Evolutionary conservation across 148 eudicot species (phyloP).

Genomic region (Silene conica): DNA sequence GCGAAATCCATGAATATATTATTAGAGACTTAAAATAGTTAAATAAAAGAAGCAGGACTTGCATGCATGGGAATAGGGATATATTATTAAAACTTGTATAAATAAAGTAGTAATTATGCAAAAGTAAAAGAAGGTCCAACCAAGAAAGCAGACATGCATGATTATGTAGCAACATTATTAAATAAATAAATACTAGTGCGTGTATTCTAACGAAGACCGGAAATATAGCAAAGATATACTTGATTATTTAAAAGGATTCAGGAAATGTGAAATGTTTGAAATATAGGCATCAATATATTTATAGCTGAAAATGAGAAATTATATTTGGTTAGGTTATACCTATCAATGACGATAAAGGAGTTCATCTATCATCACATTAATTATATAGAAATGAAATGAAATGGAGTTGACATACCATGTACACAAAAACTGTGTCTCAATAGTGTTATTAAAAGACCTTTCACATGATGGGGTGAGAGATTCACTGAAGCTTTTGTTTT

Average conservation of each 20-base stretch:
- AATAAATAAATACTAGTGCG: not conserved
- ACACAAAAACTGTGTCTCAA: no score
- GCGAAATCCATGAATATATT: not conserved
- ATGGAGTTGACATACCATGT: no score
- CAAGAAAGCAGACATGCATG: slow-evolving; percentile 4
- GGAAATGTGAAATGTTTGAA: not conserved
- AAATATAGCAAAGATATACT: not conserved
- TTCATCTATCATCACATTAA: no score
- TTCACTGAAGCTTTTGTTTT: no score
- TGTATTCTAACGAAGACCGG: not conserved
- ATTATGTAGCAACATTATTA: not conserved
- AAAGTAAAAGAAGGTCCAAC: slow-evolving; percentile 12
- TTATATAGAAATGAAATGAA: no score
- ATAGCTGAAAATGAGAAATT: no score
- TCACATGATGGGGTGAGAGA: no score
- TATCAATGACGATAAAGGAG: no score
- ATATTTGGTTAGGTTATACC: no score
- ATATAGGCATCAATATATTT: not conserved
- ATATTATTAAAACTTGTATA: not conserved
- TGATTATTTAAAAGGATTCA: no score
- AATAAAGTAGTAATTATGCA: not conserved
- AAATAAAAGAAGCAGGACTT: slow-evolving; percentile 15
- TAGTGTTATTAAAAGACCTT: no score
- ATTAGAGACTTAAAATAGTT: no score
- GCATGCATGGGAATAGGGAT: slow-evolving; percentile 12